Conservation (phyloP, 352 stramenopile genomes). For the Phytophthora meadii region DNA sequence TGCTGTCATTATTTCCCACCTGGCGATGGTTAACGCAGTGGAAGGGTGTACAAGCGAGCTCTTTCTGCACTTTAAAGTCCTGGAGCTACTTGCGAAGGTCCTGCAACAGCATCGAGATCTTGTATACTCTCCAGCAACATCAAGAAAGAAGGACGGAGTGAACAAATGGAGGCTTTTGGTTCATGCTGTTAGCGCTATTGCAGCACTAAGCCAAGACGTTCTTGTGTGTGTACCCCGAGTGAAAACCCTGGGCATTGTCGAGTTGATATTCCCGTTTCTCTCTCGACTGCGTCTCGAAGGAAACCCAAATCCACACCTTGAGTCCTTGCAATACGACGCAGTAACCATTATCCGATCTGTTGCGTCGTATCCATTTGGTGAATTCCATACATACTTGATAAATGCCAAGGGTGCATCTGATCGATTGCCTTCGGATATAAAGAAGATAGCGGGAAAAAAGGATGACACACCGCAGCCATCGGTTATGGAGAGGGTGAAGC, state of each 20-base stretch:
- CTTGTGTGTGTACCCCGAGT: constrained; percentile 65
- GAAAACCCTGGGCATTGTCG: constrained; percentile 49
- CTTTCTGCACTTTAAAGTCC: constrained; percentile 71
- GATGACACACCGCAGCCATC: constrained; percentile 2
- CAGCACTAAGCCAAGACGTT: constrained; percentile 67
- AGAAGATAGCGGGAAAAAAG: constrained; percentile 14
- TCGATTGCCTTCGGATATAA: background rate
- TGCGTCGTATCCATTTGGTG: constrained; percentile 69
- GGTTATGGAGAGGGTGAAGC: constrained; percentile 63
- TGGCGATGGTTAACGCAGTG: constrained; percentile 60
- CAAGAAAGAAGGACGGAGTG: constrained; percentile 30
- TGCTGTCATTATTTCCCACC: constrained; percentile 51
- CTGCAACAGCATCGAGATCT: constrained; percentile 26
- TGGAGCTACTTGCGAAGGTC: constrained; percentile 54
- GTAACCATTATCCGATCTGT: constrained; percentile 58
- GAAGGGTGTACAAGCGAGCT: constrained; percentile 77
- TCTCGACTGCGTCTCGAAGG: constrained; percentile 9
- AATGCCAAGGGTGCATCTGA: constrained; percentile 25
- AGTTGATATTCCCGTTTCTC: constrained; percentile 46
- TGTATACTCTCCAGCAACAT: constrained; percentile 4
- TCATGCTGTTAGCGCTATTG: constrained; percentile 57
- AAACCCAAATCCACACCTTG: constrained; percentile 29
- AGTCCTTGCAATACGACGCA: constrained; percentile 54
- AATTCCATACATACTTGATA: constrained; percentile 51
- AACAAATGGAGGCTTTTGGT: constrained; percentile 54